Base-by-base conservation (phyloP, 495 filamentous ascomycete genomes). In the Aspergillus ellipticus region DNA sequence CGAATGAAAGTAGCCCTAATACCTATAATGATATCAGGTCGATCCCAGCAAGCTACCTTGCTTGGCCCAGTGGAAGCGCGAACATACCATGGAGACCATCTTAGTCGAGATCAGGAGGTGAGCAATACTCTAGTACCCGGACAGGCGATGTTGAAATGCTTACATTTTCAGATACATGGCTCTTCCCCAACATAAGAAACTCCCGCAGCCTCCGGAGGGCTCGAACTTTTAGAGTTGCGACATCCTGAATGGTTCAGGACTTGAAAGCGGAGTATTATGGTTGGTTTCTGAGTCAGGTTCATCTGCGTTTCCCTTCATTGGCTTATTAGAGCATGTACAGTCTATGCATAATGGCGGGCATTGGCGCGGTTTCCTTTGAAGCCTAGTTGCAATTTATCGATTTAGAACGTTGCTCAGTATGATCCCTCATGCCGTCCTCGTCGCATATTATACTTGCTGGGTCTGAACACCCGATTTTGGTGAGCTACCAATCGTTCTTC, bases 1-100 rank as follows among this genome's bases (percentile, higher is more conserved):
- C 28, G 21, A 31, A 10, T 24, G 28, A 53, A 21, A 55, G 42
- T 51, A 31, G 26, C 15, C 13, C 22, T 13, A 13, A 21, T 24
- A 21, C 24, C 21, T 63, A 51, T 58, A 33, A 11, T 2, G 8
- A 42, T 16, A 21, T 42, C 57, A 91, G 89, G 92, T 98, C 49
- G 92, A 97, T 62, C 86, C 88, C 8, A 79, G 80, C 53, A 88
- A 90, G 59, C 77, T 98, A 16, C 86, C 85, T 9, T 92, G 92
- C 63, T 83, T 97, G 16, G 83, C 83, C 17, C 85, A 89, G 64
- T 98, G 94, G 94, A 92, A 84, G 74, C 79, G 90, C 53, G 87
- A 94, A 39, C 87, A 85, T 63, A 95, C 88, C 22, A 96, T 96
- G 92, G 91, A 96, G 76, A 95, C 89, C 9, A 89, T 97, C 55